phyloP scores from a whole-genome alignment of 2,329 filamentous ascomycete genomes.

The Aspergillaceae sp. region DNA sequence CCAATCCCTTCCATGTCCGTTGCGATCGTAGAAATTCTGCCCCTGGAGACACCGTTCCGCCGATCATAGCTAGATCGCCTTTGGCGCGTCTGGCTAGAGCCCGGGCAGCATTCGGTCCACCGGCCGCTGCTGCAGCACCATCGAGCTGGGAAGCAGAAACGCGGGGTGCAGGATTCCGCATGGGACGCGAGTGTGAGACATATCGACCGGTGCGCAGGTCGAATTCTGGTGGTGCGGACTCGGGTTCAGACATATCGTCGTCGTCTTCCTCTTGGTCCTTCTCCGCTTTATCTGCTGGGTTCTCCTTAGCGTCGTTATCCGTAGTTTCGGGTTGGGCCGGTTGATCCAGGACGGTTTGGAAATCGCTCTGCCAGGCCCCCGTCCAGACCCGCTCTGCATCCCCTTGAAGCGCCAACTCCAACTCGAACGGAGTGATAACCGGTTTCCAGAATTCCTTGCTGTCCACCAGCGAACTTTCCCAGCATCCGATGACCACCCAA shows the following conservation, averaged over 20 bases:
- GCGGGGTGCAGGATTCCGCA: constrained; percentile 30
- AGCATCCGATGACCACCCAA: constrained; percentile 96
- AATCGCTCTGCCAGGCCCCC: constrained; percentile 80
- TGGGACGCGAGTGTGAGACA: constrained; percentile 58
- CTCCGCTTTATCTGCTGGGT: constrained; percentile 4
- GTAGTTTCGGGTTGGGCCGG: constrained; percentile 15
- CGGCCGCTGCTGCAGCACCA: constrained; percentile 15
- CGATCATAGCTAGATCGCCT: constrained; percentile 70
- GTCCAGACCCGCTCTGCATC: constrained; percentile 77
- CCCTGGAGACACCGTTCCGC: constrained; percentile 80
- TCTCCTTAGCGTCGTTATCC: constrained; percentile 10
- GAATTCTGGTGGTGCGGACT: constrained; percentile 71
- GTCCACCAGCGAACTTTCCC: constrained; percentile 90
- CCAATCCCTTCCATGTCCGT: constrained; percentile 84
- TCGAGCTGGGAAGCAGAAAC: constrained; percentile 17
- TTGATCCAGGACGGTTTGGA: constrained; percentile 55
- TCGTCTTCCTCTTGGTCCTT: constrained; percentile 22
- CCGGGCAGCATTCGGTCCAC: constrained; percentile 21
- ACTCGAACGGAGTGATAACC: constrained; percentile 90
- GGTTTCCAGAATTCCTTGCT: constrained; percentile 82
- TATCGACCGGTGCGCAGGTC: constrained; percentile 83
- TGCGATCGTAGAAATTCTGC: constrained; percentile 77
- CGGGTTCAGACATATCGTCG: constrained; percentile 61
- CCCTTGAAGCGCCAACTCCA: constrained; percentile 65
- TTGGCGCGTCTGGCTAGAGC: constrained; percentile 57